Conservation (phyloP, 495 filamentous ascomycete species). For the Trichoderma parareesei region DNA sequence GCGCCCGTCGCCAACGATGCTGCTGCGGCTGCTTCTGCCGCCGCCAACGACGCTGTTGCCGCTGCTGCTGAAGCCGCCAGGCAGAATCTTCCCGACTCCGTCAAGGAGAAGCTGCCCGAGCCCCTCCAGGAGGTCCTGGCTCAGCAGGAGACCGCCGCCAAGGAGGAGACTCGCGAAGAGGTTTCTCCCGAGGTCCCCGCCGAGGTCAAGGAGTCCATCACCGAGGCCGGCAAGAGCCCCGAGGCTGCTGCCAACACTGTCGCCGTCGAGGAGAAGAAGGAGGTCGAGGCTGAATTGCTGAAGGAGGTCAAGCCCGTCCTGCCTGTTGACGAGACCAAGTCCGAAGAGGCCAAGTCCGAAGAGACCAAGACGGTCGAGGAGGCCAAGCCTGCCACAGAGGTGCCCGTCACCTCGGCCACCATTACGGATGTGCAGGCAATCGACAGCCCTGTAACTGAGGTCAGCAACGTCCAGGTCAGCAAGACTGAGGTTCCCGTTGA, state of each 20-base stretch:
- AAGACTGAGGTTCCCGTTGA: slow-evolving; percentile 16
- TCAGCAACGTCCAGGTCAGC: slow-evolving; percentile 5
- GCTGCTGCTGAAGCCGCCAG: slow-evolving; percentile 21
- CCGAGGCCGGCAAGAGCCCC: slow-evolving; percentile 52
- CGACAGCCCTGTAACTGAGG: neutral
- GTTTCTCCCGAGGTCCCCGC: slow-evolving; percentile 53
- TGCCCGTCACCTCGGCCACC: slow-evolving; percentile 11
- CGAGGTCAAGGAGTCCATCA: slow-evolving; percentile 65
- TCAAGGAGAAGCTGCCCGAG: slow-evolving; percentile 27
- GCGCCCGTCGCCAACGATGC: slow-evolving; percentile 9
- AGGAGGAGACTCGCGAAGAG: slow-evolving; percentile 26
- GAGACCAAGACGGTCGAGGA: neutral
- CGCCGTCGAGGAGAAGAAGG: slow-evolving; percentile 70
- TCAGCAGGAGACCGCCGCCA: slow-evolving; percentile 12
- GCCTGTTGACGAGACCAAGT: slow-evolving; percentile 32
- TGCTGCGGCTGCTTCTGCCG: no score
- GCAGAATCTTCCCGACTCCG: slow-evolving; percentile 26
- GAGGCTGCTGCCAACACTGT: slow-evolving; percentile 63
- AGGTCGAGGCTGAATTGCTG: slow-evolving; percentile 60
- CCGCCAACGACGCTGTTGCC: slow-evolving; percentile 17
- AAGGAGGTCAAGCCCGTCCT: slow-evolving; percentile 30
- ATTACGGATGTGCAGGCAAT: slow-evolving; percentile 4
- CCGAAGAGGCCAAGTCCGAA: slow-evolving; percentile 11
- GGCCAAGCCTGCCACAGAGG: neutral
- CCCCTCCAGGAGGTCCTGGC: slow-evolving; percentile 22